Percentiles rank a stretch among this genome's conserved stretches.
Evolutionary conservation across 495 filamentous ascomycete species (phyloP).

Genomic region (Aspergillus homomorphus): DNA sequence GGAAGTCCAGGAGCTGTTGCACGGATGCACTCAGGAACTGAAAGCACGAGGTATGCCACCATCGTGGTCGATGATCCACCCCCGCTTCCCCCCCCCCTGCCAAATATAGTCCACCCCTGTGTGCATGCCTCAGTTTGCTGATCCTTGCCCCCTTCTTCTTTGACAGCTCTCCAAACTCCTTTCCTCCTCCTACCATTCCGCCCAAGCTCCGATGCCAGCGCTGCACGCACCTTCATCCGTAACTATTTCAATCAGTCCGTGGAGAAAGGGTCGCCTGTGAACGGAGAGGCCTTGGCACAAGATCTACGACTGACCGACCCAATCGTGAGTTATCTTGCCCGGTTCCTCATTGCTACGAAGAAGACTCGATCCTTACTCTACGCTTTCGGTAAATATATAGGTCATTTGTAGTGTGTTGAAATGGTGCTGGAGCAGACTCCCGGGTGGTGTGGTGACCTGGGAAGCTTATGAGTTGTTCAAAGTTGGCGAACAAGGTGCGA

Average conservation of each 20-base stretch:
- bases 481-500: conserved; percentile 84
- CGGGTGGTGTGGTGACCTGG: conserved; percentile 93
- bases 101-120: conserved; percentile 1
- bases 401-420: conserved; percentile 92
- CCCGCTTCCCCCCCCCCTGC: background rate
- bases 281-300: conserved; percentile 69
- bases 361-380: background rate
- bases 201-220: conserved; percentile 85
- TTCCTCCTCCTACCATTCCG: conserved; percentile 96
- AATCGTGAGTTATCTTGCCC: conserved; percentile 57
- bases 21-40: conserved; percentile 82
- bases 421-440: conserved; percentile 97
- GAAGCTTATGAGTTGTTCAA: conserved; percentile 95
- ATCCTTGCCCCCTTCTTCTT: conserved; percentile 27
- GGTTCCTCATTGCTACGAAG: background rate
- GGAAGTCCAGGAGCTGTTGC: conserved; percentile 83
- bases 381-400: conserved; percentile 38
- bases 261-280: conserved; percentile 46
- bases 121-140: conserved; percentile 33
- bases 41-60: conserved; percentile 81
- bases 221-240: conserved; percentile 85
- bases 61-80: conserved; percentile 17
- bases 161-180: conserved; percentile 76
- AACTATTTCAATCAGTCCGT: conserved; percentile 74
- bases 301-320: conserved; percentile 93